These are phyloP conservation scores for Sodiomyces alkalinus DNA, from an alignment of 2,329 filamentous ascomycete species.

Conservation along the genomic window DNA sequence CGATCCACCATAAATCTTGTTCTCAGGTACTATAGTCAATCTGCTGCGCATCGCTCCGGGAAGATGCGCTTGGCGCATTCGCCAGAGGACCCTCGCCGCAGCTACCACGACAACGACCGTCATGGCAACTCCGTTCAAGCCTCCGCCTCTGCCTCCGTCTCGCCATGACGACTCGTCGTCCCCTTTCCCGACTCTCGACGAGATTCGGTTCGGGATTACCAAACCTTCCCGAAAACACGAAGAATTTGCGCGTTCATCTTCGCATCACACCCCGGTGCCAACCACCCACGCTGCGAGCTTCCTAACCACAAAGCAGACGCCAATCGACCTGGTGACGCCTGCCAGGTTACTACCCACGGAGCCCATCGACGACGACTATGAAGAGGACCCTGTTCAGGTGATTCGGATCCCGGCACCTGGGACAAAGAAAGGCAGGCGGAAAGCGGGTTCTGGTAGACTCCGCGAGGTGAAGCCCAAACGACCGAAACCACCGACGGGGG, in stretches of 20 bases:
- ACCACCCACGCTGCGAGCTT: slow-evolving; percentile 2
- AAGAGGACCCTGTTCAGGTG: slow-evolving; percentile 4
- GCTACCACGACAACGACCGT: slow-evolving; percentile 11
- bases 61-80: slow-evolving; percentile 33
- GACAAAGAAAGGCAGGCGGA: neutral
- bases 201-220: slow-evolving; percentile 25
- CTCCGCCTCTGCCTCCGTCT: too few relatives aligned
- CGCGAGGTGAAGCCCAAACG: slow-evolving; percentile 5
- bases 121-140: slow-evolving; percentile 17
- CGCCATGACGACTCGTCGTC: slow-evolving; percentile 18
- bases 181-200: slow-evolving; percentile 37
- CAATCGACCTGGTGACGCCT: slow-evolving; percentile 7
- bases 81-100: slow-evolving; percentile 16
- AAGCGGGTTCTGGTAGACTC: slow-evolving; percentile 1
- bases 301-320: slow-evolving; percentile 2
- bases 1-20: too few relatives aligned
- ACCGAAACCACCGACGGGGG: neutral
- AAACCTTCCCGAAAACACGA: neutral
- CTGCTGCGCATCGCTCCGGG: slow-evolving; percentile 14
- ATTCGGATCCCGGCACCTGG: slow-evolving; percentile 1
- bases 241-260: too few relatives aligned
- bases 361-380: slow-evolving; percentile 2
- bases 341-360: neutral
- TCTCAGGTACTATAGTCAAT: too few relatives aligned
- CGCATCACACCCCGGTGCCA: too few relatives aligned